A percentile compares a stretch with the other conserved stretches of the same genome.
Conservation (phyloP, 257 asterid species). For the Thymus mandschuricus region DNA sequence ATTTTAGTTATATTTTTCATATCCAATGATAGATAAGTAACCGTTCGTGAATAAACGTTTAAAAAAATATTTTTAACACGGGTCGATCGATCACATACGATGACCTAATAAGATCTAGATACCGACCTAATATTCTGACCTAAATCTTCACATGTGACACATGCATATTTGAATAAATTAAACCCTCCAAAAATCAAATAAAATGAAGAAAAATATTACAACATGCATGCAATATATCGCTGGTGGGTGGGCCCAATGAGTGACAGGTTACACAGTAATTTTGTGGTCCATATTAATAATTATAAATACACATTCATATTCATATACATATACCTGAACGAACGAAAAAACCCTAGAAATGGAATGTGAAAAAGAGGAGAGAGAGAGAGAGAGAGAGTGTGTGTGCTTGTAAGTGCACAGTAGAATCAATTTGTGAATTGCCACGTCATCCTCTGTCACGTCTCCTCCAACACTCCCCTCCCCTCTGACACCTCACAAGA, state of each 20-base stretch:
- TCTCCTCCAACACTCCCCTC: conserved; percentile 49
- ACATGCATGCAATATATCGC: conserved; percentile 28
- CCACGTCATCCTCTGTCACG: conserved; percentile 59
- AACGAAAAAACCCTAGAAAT: conserved; percentile 24
- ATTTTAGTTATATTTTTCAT: too few relatives aligned
- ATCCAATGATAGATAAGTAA: too few relatives aligned
- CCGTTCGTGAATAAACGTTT: too few relatives aligned
- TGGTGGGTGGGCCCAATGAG: conserved; percentile 33
- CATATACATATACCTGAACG: background rate
- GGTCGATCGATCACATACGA: too few relatives aligned
- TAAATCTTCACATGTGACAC: too few relatives aligned
- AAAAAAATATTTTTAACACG: too few relatives aligned
- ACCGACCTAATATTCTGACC: too few relatives aligned
- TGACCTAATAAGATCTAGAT: too few relatives aligned
- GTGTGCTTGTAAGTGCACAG: conserved; percentile 42
- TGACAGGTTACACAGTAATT: conserved; percentile 43
- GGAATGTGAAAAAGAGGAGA: background rate
- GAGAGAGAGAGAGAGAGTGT: too few relatives aligned
- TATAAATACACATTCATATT: background rate
- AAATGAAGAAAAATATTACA: background rate
- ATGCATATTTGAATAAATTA: background rate
- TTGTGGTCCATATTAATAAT: conserved; percentile 37
- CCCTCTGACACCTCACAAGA: conserved; percentile 86
- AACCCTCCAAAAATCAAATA: background rate
- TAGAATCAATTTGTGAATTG: conserved; percentile 43